Conservation (phyloP, 306 rosid species). For the Sophora flavescens region DNA sequence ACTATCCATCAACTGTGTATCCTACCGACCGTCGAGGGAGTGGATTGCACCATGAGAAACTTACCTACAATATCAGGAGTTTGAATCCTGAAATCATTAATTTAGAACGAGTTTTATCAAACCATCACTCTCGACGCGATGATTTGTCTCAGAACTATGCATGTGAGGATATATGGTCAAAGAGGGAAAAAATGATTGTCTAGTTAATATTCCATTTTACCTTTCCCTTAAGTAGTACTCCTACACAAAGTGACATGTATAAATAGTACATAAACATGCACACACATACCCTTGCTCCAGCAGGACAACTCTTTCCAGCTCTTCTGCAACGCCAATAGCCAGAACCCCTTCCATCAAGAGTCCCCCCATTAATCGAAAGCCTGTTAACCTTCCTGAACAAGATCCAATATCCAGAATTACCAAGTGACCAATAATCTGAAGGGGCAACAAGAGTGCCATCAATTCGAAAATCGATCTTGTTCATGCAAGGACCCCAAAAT, state of each 20-base stretch:
- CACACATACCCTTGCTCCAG: slow-evolving; percentile 52
- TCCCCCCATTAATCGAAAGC: slow-evolving; percentile 48
- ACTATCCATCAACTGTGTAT: no score
- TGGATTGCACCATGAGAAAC: no score
- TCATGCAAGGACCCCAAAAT: slow-evolving; percentile 53
- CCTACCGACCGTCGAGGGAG: no score
- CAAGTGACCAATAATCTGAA: slow-evolving; percentile 36
- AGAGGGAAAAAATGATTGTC: no score
- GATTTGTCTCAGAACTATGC: no score
- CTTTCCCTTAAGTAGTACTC: no score
- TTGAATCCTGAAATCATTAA: no score
- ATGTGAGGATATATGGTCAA: no score
- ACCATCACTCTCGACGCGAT: no score
- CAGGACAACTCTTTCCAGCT: slow-evolving; percentile 40
- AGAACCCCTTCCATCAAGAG: slow-evolving; percentile 48
- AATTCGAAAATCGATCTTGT: slow-evolving; percentile 38
- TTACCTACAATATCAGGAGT: no score
- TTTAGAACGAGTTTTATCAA: no score
- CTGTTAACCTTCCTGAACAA: slow-evolving; percentile 46
- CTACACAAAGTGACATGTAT: neutral
- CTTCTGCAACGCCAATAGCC: slow-evolving; percentile 48
- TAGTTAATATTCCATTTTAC: neutral
- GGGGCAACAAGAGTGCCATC: slow-evolving; percentile 57
- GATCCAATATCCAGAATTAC: slow-evolving; percentile 53
- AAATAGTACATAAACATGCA: no score